Base-by-base conservation (phyloP, 768 basidiomycete genomes). In the Auriscalpium microsporum region DNA sequence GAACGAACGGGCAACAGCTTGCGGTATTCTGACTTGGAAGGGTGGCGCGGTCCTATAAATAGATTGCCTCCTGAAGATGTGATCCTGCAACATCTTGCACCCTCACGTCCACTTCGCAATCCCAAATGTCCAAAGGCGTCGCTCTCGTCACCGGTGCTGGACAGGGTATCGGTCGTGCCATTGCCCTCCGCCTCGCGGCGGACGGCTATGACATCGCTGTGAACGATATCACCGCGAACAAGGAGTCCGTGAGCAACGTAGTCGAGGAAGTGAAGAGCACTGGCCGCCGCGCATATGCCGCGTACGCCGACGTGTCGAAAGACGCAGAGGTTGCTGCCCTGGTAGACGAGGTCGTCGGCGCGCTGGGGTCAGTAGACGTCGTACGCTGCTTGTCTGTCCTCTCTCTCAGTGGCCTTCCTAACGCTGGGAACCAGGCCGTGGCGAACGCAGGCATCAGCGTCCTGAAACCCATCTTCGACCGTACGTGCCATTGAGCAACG, bases 121-220 rank as follows among this genome's bases (percentile, higher is more conserved):
- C 40, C 9, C 3, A 4, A 28, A 28, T 35, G 11, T 47, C 28
- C 28, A 28, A 28, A 28, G 28, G 73, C 11, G 49, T 65, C 34
- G 66, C 68, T 1, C 61, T 71, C 46, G 45, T 71, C 45, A 71
- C 69, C 17, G 68, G 69, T 28, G 62, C 65, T 3, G 64, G 64
- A 0, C 68, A 65, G 49, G 68, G 66, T 10, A 73, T 74, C 17
- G 73, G 73, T 8, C 65, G 65, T 3, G 50, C 51, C 14, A 72
- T 73, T 17, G 70, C 73, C 16, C 55, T 73, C 19, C 62, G 66
- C 37, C 69, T 74, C 14, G 73, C 72, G 1, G 57, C 53, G 7
- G 70, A 73, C 23, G 73, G 73, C 0, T 71, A 67, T 38, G 69
- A 73, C 28, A 50, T 74, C 11, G 69, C 60, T 1, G 50, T 74